Percentiles rank a stretch among this genome's conserved stretches.
phyloP scores from a whole-genome alignment of 176 grass and related monocot species.

The Microstegium vimineum region DNA sequence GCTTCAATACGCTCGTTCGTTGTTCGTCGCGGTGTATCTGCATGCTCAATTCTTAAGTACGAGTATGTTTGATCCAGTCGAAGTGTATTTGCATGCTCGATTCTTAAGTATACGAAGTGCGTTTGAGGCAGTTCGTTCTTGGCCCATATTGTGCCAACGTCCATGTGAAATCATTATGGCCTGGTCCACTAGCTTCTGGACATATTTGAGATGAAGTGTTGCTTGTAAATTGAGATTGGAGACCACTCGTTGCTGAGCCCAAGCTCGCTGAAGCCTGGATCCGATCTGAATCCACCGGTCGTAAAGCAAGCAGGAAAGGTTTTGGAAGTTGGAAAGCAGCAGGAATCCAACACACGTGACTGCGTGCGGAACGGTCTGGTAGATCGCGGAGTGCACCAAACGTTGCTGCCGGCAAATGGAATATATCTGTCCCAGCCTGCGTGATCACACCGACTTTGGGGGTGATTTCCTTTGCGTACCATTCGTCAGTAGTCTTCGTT shows the following conservation, averaged over 20 bases:
- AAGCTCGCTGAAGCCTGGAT: background rate
- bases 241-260: background rate
- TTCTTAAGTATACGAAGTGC: background rate
- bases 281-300: background rate
- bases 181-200: no score
- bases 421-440: background rate
- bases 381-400: background rate
- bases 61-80: background rate
- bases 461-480: background rate
- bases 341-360: constrained; percentile 4
- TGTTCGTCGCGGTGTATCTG: background rate
- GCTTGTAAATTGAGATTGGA: background rate
- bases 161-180: no score
- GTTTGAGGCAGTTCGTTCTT: background rate
- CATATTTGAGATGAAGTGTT: background rate
- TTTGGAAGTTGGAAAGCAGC: background rate
- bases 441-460: background rate
- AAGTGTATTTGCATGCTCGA: background rate
- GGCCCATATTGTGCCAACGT: no score
- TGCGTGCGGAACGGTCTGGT: background rate
- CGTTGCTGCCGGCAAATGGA: background rate
- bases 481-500: background rate
- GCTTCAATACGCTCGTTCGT: background rate
- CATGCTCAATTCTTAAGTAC: background rate
- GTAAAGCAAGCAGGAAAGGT: no score